These are phyloP conservation scores for Neocallimastix lanati DNA, from an alignment of 192 early-diverging fungal genomes.

Conservation along the genomic window DNA sequence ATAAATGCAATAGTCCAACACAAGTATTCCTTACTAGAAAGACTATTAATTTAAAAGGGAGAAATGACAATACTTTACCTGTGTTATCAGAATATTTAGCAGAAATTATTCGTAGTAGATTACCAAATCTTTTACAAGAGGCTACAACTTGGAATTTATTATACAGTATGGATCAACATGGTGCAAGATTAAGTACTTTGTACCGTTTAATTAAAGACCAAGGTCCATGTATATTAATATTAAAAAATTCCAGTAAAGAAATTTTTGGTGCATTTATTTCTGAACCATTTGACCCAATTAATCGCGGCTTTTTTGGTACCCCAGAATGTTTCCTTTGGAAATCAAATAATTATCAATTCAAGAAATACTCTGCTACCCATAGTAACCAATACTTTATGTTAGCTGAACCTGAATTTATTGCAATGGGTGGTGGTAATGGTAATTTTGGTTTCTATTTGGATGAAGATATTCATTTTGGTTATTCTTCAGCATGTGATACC, in stretches of 20 bases:
- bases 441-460: background rate
- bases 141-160: conserved; percentile 58
- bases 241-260: conserved; percentile 39
- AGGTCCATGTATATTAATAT: conserved; percentile 45
- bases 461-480: background rate
- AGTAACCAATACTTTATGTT: background rate
- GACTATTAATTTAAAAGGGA: no score
- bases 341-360: background rate
- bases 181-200: conserved; percentile 71
- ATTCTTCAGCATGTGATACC: background rate
- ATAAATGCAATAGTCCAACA: no score
- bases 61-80: background rate
- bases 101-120: background rate
- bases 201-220: conserved; percentile 40
- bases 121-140: conserved; percentile 63
- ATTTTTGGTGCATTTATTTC: conserved; percentile 63
- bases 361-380: background rate
- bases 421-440: background rate
- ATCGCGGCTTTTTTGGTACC: background rate
- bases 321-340: background rate
- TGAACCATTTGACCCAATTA: conserved; percentile 32
- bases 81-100: background rate
- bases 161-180: conserved; percentile 87
- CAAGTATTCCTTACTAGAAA: no score
- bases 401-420: background rate